phyloP scores from a whole-genome alignment of 2,329 filamentous ascomycete species.

The Clathrospora elynae region DNA sequence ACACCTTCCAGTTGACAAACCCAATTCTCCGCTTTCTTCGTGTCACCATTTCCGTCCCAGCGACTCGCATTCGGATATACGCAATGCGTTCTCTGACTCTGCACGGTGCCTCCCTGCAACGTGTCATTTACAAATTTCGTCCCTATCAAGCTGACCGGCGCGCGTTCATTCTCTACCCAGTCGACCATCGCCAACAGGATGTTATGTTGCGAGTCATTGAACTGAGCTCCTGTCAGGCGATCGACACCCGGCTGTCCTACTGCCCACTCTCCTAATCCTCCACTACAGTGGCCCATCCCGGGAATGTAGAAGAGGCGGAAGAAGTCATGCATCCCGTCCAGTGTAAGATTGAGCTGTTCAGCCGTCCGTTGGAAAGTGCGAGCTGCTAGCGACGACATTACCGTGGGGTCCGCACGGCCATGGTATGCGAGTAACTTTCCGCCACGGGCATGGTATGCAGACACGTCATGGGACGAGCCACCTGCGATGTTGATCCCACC shows the following conservation, averaged over 20 bases:
- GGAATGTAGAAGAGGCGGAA: conserved; percentile 57
- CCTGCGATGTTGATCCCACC: conserved; percentile 44
- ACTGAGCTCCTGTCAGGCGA: conserved; percentile 22
- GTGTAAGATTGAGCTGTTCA: conserved; percentile 14
- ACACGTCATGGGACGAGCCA: conserved; percentile 49
- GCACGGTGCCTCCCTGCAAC: conserved; percentile 11
- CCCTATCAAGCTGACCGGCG: conserved; percentile 42
- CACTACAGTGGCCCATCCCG: conserved; percentile 57
- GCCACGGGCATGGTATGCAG: conserved; percentile 12
- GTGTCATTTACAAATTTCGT: conserved; percentile 17
- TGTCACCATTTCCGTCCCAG: conserved; percentile 22
- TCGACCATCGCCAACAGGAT: conserved; percentile 52
- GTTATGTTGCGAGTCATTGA: conserved; percentile 36
- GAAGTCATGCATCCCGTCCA: conserved; percentile 46
- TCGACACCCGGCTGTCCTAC: conserved; percentile 23
- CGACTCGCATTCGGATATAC: conserved; percentile 26
- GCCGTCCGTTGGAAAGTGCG: conserved; percentile 56
- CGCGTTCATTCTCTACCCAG: conserved; percentile 49
- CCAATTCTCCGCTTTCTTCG: conserved; percentile 12
- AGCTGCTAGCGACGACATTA: conserved; percentile 50
- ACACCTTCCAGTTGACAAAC: conserved; percentile 6
- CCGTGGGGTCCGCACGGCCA: conserved; percentile 31
- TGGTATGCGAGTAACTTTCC: conserved; percentile 27
- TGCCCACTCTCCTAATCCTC: conserved; percentile 50
- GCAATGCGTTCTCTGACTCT: conserved; percentile 22